phyloP scores from a whole-genome alignment of 108 stramenopile species.

The Fragilaria crotonensis region DNA sequence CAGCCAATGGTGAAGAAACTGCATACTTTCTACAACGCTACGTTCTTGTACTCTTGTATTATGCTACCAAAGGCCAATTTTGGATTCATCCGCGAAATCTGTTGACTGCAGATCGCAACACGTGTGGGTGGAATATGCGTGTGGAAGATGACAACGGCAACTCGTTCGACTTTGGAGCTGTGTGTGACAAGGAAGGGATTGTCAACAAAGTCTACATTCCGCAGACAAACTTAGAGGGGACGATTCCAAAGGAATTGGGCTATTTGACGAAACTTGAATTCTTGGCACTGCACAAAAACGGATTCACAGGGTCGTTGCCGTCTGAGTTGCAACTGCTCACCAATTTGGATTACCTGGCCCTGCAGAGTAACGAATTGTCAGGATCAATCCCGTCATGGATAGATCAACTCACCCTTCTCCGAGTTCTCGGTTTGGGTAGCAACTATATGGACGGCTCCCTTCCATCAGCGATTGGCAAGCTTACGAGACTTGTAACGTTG shows the following conservation, averaged over 20 bases:
- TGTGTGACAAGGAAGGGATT: not conserved
- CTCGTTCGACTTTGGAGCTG: not conserved
- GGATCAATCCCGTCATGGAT: conserved; percentile 35
- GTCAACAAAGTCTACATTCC: not conserved
- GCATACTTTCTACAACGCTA: conserved; percentile 31
- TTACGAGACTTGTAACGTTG: conserved; percentile 18
- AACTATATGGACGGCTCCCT: conserved; percentile 25
- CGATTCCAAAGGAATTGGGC: not conserved
- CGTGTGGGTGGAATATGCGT: not conserved
- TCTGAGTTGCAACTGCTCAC: conserved; percentile 2
- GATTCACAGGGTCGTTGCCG: not conserved
- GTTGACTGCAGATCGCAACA: not conserved
- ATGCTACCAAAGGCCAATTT: conserved; percentile 22
- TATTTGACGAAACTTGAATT: not conserved
- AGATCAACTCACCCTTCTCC: conserved; percentile 10
- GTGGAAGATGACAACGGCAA: not conserved
- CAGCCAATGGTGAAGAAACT: conserved; percentile 3
- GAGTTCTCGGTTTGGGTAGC: conserved; percentile 31
- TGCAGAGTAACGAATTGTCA: conserved; percentile 30
- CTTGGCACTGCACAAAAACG: not conserved
- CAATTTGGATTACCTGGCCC: conserved; percentile 26
- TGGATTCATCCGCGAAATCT: conserved; percentile 12
- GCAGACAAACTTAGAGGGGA: not conserved
- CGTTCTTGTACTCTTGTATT: conserved; percentile 32
- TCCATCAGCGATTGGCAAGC: not conserved